Base-by-base conservation (phyloP, 805 yeast genomes). In the Candida xyloterini region DNA sequence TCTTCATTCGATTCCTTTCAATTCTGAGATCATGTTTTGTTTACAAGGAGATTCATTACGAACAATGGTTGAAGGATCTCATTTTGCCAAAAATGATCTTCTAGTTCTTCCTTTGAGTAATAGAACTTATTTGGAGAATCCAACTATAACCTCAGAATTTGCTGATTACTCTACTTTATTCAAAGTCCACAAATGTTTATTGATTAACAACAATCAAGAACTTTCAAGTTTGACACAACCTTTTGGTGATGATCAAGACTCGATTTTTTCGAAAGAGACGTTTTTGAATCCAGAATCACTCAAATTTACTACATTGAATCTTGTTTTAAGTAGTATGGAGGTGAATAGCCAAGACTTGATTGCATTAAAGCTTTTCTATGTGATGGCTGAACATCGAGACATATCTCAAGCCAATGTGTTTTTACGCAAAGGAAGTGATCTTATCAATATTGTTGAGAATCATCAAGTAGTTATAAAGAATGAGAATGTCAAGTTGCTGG, bases 21-120 rank as follows among this genome's bases (percentile, higher is more conserved):
- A 60, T 14, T 62, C 65, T 0, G 65, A 61, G 36, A 58, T 61
- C 10, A 40, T 56, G 21, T 61, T 50, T 34, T 51, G 59, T 16
- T 38, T 60, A 11, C 62, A 62, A 0, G 59, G 56, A 15, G 57
- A 50, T 14, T 43, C 38, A 15, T 21, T 56, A 6, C 45, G 46
- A 26, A 51, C 65, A 3, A 32, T 58, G 11, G 36, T 56, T 13
- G 43, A 46, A 13, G 55, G 54, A 27, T 31, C 56, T 1, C 22
- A 39, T 3, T 51, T 45, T 31, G 44, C 46, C 27, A 24, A 31
- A 1, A 30, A 52, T 25, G 59, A 55, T 42, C 47, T 60, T 13
- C 35, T 60, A 8, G 46, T 60, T 10, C 20, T 52, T 16, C 47
- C 62, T 1, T 44, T 59, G 21, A 46, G 50, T 20, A 44, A 50